These are phyloP conservation scores for Fonsecaea nubica DNA, from an alignment of 2,329 filamentous ascomycete species.

Conservation along the genomic window DNA sequence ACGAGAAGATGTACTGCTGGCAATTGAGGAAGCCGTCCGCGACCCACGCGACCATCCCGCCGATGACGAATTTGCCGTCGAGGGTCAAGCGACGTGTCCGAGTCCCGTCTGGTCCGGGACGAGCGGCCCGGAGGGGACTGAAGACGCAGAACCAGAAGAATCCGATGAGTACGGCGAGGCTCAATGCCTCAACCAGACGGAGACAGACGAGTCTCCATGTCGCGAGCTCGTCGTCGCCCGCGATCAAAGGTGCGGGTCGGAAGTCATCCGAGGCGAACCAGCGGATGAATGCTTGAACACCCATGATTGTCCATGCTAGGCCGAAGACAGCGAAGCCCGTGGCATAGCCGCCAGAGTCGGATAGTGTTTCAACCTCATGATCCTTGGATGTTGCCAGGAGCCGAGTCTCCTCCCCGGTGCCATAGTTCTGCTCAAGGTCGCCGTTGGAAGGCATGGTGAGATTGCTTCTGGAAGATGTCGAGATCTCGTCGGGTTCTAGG, in stretches of 20 bases:
- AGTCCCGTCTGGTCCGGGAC: background rate
- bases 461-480: slow-evolving; percentile 1
- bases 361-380: background rate
- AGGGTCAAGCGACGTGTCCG: background rate
- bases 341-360: slow-evolving; percentile 5
- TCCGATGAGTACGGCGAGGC: background rate
- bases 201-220: slow-evolving; percentile 14
- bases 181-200: background rate
- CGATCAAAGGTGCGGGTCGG: slow-evolving; percentile 6
- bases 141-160: slow-evolving; percentile 18
- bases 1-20: slow-evolving; percentile 16
- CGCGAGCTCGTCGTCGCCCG: slow-evolving; percentile 7
- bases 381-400: slow-evolving; percentile 6
- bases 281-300: slow-evolving; percentile 3
- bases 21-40: slow-evolving; percentile 9
- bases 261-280: slow-evolving; percentile 9
- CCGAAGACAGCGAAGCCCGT: slow-evolving; percentile 13
- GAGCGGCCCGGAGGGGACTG: slow-evolving; percentile 5
- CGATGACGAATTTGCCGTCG: slow-evolving; percentile 12
- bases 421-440: slow-evolving; percentile 4
- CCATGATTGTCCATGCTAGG: slow-evolving; percentile 10
- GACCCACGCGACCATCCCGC: slow-evolving; percentile 7
- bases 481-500: background rate
- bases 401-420: slow-evolving; percentile 4
- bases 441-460: background rate